A percentile compares a stretch with the other conserved stretches of the same genome.
phyloP scores from a whole-genome alignment of 257 asterid genomes.

The Nicotiana noctiflora region DNA sequence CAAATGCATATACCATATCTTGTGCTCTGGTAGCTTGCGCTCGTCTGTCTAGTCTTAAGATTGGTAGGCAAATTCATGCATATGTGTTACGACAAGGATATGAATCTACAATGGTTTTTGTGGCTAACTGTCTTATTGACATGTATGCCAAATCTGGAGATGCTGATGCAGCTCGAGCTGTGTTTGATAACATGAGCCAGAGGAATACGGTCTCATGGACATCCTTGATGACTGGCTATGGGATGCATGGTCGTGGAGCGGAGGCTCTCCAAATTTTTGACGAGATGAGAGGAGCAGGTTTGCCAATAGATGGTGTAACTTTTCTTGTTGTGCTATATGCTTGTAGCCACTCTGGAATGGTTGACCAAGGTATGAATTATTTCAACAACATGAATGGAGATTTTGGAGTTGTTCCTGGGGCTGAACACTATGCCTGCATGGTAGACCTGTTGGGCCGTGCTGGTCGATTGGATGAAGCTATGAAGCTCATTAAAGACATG shows the following conservation, averaged over 20 bases:
- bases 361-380: conserved; percentile 61
- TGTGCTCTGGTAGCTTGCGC: conserved; percentile 81
- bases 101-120: conserved; percentile 55
- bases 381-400: conserved; percentile 51
- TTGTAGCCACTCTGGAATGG: conserved; percentile 92
- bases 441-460: conserved; percentile 88
- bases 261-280: conserved; percentile 62
- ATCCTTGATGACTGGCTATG: conserved; percentile 82
- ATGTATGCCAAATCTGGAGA: conserved; percentile 91
- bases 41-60: conserved; percentile 58
- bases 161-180: conserved; percentile 60
- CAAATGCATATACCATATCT: conserved; percentile 73
- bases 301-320: conserved; percentile 64
- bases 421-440: conserved; percentile 82
- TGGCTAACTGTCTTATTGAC: conserved; percentile 79
- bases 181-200: conserved; percentile 51
- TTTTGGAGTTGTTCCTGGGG: conserved; percentile 54
- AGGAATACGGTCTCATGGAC: conserved; percentile 81
- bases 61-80: conserved; percentile 70
- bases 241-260: conserved; percentile 79
- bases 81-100: conserved; percentile 51
- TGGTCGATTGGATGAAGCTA: conserved; percentile 69
- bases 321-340: conserved; percentile 78
- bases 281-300: conserved; percentile 44
- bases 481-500: conserved; percentile 55